Percentiles rank a stretch among this genome's conserved stretches.
Conservation (phyloP, 495 filamentous ascomycete genomes). For the Daldinia vernicosa region DNA sequence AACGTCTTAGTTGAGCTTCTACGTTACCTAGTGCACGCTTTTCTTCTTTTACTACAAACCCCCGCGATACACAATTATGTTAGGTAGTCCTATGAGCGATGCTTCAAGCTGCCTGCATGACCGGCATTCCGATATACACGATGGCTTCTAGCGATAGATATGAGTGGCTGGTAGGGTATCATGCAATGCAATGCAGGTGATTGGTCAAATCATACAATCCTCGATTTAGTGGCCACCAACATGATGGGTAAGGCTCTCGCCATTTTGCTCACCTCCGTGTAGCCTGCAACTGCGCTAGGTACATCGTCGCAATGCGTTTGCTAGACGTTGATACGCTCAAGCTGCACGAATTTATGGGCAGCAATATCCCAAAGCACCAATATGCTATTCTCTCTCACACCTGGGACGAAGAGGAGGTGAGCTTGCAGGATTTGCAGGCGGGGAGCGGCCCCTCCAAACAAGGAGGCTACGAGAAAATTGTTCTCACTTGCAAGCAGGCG, state of each 20-base stretch:
- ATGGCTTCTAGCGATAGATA: neutral
- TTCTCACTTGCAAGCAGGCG: constrained; percentile 48
- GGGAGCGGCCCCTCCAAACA: constrained; percentile 19
- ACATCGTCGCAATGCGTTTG: constrained; percentile 29
- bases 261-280: neutral
- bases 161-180: neutral
- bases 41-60: neutral
- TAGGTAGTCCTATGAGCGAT: neutral
- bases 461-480: constrained; percentile 48
- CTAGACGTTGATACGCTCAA: constrained; percentile 33
- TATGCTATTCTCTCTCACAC: constrained; percentile 54
- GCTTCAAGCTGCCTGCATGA: neutral
- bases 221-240: neutral
- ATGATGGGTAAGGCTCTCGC: constrained; percentile 3
- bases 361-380: constrained; percentile 35
- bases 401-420: constrained; percentile 48
- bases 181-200: neutral
- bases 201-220: neutral
- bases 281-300: neutral
- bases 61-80: neutral
- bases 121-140: neutral
- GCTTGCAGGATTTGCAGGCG: constrained; percentile 43
- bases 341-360: constrained; percentile 30
- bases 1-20: neutral
- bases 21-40: too few species aligned